Conservation (phyloP, 108 stramenopile genomes). For the Cafeteria roenbergensis region DNA sequence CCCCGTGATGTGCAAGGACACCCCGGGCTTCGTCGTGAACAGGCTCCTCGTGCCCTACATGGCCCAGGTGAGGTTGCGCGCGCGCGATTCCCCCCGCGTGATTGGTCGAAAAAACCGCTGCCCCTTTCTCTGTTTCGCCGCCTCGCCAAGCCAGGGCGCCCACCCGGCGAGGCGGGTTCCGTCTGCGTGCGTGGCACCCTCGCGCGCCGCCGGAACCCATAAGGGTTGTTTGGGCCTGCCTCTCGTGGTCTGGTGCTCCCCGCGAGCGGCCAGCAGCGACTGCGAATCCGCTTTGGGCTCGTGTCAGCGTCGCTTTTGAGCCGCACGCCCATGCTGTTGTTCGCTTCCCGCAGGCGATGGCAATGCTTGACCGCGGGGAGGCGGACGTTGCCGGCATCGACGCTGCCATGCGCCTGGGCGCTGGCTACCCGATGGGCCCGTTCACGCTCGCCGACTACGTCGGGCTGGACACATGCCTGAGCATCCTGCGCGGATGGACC, state of each 20-base stretch:
- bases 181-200: too few relatives aligned
- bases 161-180: too few relatives aligned
- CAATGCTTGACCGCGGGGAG: constrained; percentile 81
- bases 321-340: background rate
- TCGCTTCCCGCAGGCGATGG: constrained; percentile 41
- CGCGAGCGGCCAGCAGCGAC: too few relatives aligned
- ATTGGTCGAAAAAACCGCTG: too few relatives aligned
- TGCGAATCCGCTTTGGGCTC: background rate
- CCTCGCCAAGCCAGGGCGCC: too few relatives aligned
- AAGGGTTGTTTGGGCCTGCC: background rate
- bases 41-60: constrained; percentile 73
- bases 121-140: too few relatives aligned
- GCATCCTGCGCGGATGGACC: constrained; percentile 43
- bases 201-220: background rate
- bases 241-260: background rate
- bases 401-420: constrained; percentile 83
- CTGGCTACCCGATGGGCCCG: constrained; percentile 92
- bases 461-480: constrained; percentile 79
- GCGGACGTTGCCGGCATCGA: constrained; percentile 82
- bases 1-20: constrained; percentile 75
- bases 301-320: too few relatives aligned
- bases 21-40: constrained; percentile 98
- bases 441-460: constrained; percentile 82
- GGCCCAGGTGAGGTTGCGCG: constrained; percentile 35
- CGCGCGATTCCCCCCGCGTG: too few relatives aligned